Evolutionary conservation across 805 yeast species (phyloP), one percentile per base, ranked within the genome.

Genomic region (Nakazawaea sp.): DNA sequence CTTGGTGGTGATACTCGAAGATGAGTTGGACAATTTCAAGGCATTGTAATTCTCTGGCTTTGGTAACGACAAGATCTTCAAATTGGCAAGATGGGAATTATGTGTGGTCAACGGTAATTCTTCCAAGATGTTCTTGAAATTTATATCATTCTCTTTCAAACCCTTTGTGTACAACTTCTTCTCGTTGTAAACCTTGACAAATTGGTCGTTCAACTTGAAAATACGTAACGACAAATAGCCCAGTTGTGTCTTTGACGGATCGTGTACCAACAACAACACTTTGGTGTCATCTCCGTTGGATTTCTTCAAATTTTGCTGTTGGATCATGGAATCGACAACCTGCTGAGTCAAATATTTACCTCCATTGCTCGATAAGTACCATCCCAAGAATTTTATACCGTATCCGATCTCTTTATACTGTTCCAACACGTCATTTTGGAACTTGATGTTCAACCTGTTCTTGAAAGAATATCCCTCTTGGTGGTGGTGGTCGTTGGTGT

Each of bases 331-430:
- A 49, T 86, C 95, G 20, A 87, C 67, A 35, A 83, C 66, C 38
- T 75, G 74, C 38, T 73, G 70, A 42, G 78, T 76, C 50, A 79
- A 73, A 53, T 78, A 78, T 54, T 77, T 77, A 32, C 92, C 92
- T 27, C 82, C 71, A 35, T 66, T 62, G 20, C 87, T 69, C 30
- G 81, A 68, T 53, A 84, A 75, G 62, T 83, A 86, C 87, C 89
- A 86, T 24, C 96, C 96, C 45, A 79, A 72, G 43, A 79, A 68
- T 52, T 78, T 83, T 30, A 76, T 67, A 32, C 88, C 89, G 43
- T 74, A 66, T 33, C 81, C 80, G 43, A 78, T 72, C 38, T 68
- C 70, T 50, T 68, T 73, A 45, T 85, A 70, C 43, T 75, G 72
- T 30, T 74, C 71, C 46, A 81, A 64, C 50, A 82, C 66, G 32